Evolutionary conservation across 352 stramenopile genomes (phyloP), one percentile per base, ranked within the genome.

Genomic region (Phytophthora pini): DNA sequence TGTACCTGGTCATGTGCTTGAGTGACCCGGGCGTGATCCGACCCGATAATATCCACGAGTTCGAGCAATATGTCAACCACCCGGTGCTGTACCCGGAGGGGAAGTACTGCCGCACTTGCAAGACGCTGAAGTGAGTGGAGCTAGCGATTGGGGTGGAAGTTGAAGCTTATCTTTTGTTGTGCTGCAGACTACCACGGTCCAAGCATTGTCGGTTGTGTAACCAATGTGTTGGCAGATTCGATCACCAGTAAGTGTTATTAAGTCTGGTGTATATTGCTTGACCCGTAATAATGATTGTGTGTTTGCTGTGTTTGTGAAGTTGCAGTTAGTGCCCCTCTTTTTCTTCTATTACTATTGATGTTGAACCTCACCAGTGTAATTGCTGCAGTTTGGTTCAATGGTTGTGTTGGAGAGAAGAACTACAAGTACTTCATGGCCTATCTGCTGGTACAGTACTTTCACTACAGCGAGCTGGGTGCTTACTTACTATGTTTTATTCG

Each of bases 201-300:
- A 97, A 97, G 69, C 91, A 97, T 76, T 97, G 91, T 51, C 66
- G 87, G 40, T 68, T 97, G 55, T 97, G 91, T 73, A 88, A 96
- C 47, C 80, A 89, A 29, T 97, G 91, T 53, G 82, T 97, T 41
- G 83, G 77, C 17, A 82, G 88, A 69, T 97, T 97, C 47, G 91
- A 97, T 41, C 91, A 97, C 66, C 89, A 96, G 87, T 97, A 82
- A 56, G 87, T 78, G 17, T n/a, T 44, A 13, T 10, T n/a, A 31
- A 7, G 5, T 43, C 15, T 34, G 10, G 29, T 38, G 7, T 20
- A 34, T 32, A 10, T 11, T 5, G 9, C 1, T 56, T 49, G 34
- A 13, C 20, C 22, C 2, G 8, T 36, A 12, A 2, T 61, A 46
- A 65, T 38, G 20, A 41, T 32, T 45, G 1, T 50, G 56, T 27